Base-by-base conservation (phyloP, 2,329 filamentous ascomycete species). In the Aureobasidium sp. region DNA sequence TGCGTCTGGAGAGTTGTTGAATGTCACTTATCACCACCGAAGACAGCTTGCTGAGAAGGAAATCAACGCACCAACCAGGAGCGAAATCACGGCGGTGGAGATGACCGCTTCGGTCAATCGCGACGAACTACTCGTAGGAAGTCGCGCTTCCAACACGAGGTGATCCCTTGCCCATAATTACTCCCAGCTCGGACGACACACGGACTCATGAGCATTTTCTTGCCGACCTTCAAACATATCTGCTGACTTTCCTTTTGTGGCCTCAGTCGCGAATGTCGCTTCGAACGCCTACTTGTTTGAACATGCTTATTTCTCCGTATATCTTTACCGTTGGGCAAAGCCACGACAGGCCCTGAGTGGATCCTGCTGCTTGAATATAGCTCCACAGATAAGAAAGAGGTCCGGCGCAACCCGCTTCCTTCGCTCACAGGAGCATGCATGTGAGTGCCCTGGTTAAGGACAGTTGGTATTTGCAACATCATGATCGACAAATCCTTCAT, bases 351-450 rank as follows among this genome's bases (percentile, higher is more conserved):
- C 39, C 39, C 41, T 57, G 27, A 45, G 39, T 45, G 53, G 53
- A 57, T 15, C 53, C 53, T 27, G 36, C 27, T 55, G 25, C 37
- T 41, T 29, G 25, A 17, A 31, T 15, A 45, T 11, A 34, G 25
- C 39, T 45, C 53, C 39, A 25, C 39, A 57, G 53, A 57, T 57
- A 57, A 57, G 39, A 45, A 25, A 9, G 42, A 17, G 9, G 29
- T 20, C 36, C 53, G 53, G 41, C 39, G 53, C 41, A 44, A 22
- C 17, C 53, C 53, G 53, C 53, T 57, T 45, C 29, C 41, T 57
- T 45, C n/a, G 14, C 15, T 17, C 37, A 20, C 11, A 15, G 29
- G 17, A 29, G 5, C 12, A 41, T 41, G 25, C 22, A 53, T 15
- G n/a, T 14, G 36, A n/a, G 51, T 6, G 22, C 5, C 14, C 7